These are phyloP conservation scores for Coprinopsis cinerea DNA, from an alignment of 768 basidiomycete species.

Conservation along the genomic window DNA sequence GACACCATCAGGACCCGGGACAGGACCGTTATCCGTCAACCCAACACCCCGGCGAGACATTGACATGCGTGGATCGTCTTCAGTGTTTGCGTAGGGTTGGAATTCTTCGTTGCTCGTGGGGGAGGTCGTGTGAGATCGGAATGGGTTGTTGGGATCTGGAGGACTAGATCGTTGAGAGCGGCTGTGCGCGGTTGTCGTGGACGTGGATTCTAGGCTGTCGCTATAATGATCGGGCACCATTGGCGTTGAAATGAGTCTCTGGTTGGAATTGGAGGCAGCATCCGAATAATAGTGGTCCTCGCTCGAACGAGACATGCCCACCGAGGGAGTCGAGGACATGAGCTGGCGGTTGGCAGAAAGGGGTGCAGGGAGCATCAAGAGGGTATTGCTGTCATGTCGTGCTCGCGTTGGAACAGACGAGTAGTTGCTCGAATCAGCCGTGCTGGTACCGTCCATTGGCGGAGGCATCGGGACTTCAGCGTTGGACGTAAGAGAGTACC, in stretches of 20 bases:
- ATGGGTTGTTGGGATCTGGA: constrained; percentile 49
- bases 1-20: constrained; percentile 72
- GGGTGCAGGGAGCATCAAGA: constrained; percentile 72
- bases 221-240: constrained; percentile 32
- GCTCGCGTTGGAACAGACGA: constrained; percentile 36
- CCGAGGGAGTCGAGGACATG: constrained; percentile 44
- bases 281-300: constrained; percentile 43
- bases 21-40: constrained; percentile 78
- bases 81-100: constrained; percentile 16
- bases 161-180: constrained; percentile 20
- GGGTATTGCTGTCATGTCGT: constrained; percentile 63
- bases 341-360: constrained; percentile 53
- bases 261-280: constrained; percentile 33
- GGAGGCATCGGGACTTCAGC: constrained; percentile 60
- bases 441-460: constrained; percentile 47
- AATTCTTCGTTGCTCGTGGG: constrained; percentile 28
- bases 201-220: constrained; percentile 33
- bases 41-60: constrained; percentile 63
- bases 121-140: constrained; percentile 41
- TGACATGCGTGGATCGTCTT: constrained; percentile 14
- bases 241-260: constrained; percentile 38
- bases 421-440: constrained; percentile 50
- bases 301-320: constrained; percentile 40
- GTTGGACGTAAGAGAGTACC: constrained; percentile 76
- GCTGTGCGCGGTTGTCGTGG: constrained; percentile 15